These are phyloP conservation scores for Dendrocalamus latiflorus DNA, from an alignment of 202 grass and related monocot genomes.

Conservation along the genomic window DNA sequence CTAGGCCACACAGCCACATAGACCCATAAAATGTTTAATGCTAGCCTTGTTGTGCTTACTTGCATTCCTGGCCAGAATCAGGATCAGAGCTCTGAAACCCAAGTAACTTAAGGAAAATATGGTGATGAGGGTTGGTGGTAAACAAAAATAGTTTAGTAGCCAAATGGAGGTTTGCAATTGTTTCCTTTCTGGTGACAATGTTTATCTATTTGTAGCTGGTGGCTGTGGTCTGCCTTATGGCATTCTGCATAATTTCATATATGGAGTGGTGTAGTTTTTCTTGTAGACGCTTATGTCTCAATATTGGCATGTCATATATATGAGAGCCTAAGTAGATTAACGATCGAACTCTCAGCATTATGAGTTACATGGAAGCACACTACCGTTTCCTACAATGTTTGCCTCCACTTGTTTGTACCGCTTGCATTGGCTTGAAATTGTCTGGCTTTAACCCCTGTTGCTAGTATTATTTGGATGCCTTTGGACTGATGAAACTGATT, in stretches of 20 bases:
- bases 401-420: neutral
- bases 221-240: neutral
- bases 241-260: neutral
- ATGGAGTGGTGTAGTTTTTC: neutral
- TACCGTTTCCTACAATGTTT: neutral
- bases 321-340: neutral
- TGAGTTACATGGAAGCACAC: neutral
- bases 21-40: neutral
- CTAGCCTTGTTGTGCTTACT: neutral
- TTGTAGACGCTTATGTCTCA: neutral
- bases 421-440: neutral
- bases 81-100: neutral
- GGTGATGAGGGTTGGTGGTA: neutral
- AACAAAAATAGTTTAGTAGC: neutral
- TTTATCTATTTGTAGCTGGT: constrained; percentile 1
- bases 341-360: neutral
- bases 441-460: neutral
- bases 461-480: constrained; percentile 1
- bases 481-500: neutral
- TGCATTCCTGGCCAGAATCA: neutral
- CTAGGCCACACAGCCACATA: neutral
- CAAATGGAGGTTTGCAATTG: neutral
- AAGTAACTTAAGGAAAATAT: constrained; percentile 2
- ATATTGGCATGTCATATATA: neutral
- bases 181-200: neutral